These are phyloP conservation scores for Curvularia sp. DNA, from an alignment of 2,329 filamentous ascomycete genomes.

Conservation along the genomic window DNA sequence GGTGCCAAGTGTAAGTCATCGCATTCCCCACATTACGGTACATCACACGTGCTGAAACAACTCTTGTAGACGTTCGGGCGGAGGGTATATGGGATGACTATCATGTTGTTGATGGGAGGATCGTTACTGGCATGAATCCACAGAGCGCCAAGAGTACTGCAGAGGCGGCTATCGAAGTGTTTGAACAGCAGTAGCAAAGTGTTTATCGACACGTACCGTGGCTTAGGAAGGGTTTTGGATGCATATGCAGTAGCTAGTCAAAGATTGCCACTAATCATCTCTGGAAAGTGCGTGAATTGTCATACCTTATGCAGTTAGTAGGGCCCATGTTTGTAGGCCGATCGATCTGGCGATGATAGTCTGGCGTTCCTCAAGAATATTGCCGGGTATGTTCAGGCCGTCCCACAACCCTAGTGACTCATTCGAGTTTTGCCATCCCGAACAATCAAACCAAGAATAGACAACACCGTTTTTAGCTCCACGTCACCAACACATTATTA, in stretches of 20 bases:
- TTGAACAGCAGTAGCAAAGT: neutral
- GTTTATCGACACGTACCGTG: neutral
- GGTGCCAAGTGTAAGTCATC: neutral
- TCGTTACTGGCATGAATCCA: neutral
- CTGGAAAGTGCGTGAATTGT: too few relatives aligned
- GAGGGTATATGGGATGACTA: neutral
- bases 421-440: too few relatives aligned
- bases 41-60: neutral
- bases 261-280: too few relatives aligned
- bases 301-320: too few relatives aligned
- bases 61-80: neutral
- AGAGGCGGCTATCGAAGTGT: neutral
- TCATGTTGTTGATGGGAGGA: neutral
- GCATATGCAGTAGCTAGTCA: neutral
- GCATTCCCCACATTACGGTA: neutral
- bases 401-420: too few relatives aligned
- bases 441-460: too few relatives aligned
- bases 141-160: neutral
- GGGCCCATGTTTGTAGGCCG: too few relatives aligned
- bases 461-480: too few relatives aligned
- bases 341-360: too few relatives aligned
- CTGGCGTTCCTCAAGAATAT: too few relatives aligned
- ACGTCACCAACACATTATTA: too few relatives aligned
- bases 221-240: neutral
- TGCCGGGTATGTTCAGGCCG: too few relatives aligned